Evolutionary conservation across 495 filamentous ascomycete species (phyloP), one percentile per base, ranked within the genome.

Genomic region (Neurospora tetrasperma): DNA sequence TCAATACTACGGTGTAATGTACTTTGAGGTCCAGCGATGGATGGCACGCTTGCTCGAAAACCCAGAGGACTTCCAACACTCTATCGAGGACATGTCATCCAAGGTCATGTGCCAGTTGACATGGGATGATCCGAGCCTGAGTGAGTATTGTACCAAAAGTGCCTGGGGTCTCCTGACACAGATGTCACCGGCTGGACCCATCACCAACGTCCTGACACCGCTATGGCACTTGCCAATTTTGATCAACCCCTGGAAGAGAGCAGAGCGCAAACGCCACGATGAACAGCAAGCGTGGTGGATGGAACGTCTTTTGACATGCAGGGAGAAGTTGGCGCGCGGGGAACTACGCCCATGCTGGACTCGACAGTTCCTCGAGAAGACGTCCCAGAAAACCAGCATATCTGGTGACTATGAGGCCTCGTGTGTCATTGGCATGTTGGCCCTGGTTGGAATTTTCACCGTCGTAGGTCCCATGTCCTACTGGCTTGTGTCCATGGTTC

Each of bases 131-230:
- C 74, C 78, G 5, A 71, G 69, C 23, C 73, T 81, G 7, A 82
- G 80, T 75, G 77, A 79, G 71, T 78, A 79, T 69, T 80, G 77
- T 71, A 79, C 77, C n/a, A 78, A 76, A 44, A 78, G 77, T 44
- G 82, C 82, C 4, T 83, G 78, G 80, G 82, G 81, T 3, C 78
- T 83, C 4, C 73, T 84, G 16, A 79, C 71, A 7, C 82, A 84
- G 69, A 84, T 84, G 82, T 84, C 82, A 7, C 82, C 82, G 1
- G 82, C 82, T 14, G 82, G 82, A 0, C 82, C 82, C n/a, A 82
- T 84, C 59, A 83, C 82, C 69, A 84, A 84, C 46, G 79, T 83
- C 10, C 18, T 84, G 41, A 83, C 82, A 4, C 82, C 81, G 4
- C 74, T 84, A 0, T 84, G 82, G 82, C 78, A 84, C 69, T 69